Evolutionary conservation across 495 filamentous ascomycete genomes (phyloP).

Genomic region (Neurospora tetraspora): DNA sequence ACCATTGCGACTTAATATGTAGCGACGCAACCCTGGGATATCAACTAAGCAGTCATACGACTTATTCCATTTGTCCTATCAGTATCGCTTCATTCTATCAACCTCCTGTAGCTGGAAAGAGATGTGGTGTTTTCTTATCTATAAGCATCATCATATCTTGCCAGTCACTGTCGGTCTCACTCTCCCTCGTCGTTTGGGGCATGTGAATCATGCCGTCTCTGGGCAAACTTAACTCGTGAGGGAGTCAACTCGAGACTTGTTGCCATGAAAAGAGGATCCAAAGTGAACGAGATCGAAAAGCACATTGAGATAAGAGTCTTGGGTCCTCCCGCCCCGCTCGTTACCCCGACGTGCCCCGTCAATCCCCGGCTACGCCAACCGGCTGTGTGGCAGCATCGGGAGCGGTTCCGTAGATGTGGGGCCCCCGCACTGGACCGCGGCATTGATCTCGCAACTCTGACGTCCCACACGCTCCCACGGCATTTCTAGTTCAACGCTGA

Average conservation of each 20-base stretch:
- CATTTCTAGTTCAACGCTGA: background rate
- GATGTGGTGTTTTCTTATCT: background rate
- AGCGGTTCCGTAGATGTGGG: background rate
- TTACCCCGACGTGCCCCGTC: background rate
- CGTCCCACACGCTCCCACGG: background rate
- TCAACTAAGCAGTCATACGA: background rate
- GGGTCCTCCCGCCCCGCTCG: too few species aligned
- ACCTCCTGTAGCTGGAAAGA: background rate
- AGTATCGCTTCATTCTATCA: background rate
- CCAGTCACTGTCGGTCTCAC: background rate
- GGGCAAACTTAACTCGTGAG: background rate
- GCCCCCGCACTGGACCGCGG: background rate
- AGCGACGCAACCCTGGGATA: too few species aligned
- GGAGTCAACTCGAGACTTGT: background rate
- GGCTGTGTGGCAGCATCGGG: background rate
- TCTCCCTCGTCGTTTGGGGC: background rate
- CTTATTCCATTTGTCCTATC: background rate
- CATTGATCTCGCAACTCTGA: background rate
- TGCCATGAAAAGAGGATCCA: background rate
- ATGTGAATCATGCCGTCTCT: background rate
- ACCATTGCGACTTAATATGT: background rate
- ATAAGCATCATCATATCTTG: background rate
- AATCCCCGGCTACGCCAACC: background rate
- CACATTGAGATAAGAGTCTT: background rate
- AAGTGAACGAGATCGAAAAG: background rate